phyloP scores from a whole-genome alignment of 2,329 filamentous ascomycete species.

The Exophiala sideris region DNA sequence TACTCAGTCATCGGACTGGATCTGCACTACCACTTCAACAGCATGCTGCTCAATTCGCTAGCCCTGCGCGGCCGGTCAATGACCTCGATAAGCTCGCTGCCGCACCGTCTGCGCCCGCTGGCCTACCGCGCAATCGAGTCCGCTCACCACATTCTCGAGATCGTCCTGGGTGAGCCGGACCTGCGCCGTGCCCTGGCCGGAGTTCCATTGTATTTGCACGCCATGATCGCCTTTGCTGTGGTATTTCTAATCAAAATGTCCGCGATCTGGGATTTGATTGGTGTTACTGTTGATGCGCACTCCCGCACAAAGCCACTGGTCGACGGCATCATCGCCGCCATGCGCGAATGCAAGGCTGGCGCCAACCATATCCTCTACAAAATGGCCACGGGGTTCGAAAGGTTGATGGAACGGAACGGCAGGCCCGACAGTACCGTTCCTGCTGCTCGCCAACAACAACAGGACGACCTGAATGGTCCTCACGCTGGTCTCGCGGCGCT shows the following conservation, averaged over 20 bases:
- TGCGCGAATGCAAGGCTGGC: conserved; percentile 22
- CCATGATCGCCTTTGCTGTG: conserved; percentile 46
- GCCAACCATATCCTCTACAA: conserved; percentile 26
- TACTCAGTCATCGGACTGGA: conserved; percentile 42
- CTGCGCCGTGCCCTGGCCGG: conserved; percentile 50
- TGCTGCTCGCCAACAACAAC: not conserved
- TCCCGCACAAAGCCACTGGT: conserved; percentile 26
- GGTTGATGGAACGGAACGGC: conserved; percentile 21
- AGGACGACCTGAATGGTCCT: not conserved
- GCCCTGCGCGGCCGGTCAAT: conserved; percentile 41
- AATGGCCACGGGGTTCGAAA: conserved; percentile 29
- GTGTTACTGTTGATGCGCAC: conserved; percentile 26
- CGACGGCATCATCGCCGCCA: conserved; percentile 21
- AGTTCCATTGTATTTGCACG: conserved; percentile 44
- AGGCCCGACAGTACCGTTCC: not conserved
- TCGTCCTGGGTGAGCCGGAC: conserved; percentile 47
- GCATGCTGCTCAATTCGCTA: conserved; percentile 51
- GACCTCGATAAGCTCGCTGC: conserved; percentile 32
- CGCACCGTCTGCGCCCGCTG: conserved; percentile 21
- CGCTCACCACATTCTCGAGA: conserved; percentile 46
- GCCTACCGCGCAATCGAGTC: conserved; percentile 48
- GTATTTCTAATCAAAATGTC: conserved; percentile 45
- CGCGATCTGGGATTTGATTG: conserved; percentile 25
- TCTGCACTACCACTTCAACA: conserved; percentile 53
- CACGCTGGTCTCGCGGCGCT: not conserved